Evolutionary conservation across 1,284 basidiomycete genomes (phyloP).

Genomic region (Tilletiaria anomala): DNA sequence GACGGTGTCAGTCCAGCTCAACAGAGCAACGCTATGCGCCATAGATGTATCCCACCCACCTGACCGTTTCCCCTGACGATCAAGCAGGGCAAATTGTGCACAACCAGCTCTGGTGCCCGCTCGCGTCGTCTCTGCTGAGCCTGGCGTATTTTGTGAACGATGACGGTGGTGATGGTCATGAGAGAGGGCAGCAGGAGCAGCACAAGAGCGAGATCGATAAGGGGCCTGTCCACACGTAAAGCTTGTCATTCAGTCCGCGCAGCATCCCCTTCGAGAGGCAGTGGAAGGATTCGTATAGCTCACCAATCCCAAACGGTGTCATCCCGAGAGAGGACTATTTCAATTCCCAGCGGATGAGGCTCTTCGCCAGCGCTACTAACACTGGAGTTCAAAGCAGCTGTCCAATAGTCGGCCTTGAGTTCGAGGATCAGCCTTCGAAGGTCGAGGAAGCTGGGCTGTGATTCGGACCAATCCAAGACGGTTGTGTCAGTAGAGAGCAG

Average conservation of each 20-base stretch:
- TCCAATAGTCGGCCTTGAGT: conserved; percentile 11
- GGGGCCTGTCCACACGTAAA: conserved; percentile 9
- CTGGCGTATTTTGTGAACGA: conserved; percentile 26
- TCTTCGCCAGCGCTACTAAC: neutral
- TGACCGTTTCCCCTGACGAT: conserved; percentile 30
- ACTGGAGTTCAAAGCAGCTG: neutral
- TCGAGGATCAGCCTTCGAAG: conserved; percentile 25
- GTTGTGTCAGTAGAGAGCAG: too few relatives aligned
- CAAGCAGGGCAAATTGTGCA: conserved; percentile 29
- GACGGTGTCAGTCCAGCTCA: too few relatives aligned
- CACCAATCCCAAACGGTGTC: conserved; percentile 11
- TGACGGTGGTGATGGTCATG: conserved; percentile 29
- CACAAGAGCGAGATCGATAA: conserved; percentile 32
- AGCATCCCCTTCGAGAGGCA: neutral
- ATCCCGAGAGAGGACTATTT: conserved; percentile 31
- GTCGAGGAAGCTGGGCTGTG: conserved; percentile 33
- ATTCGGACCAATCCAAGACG: too few relatives aligned
- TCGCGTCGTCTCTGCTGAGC: conserved; percentile 26
- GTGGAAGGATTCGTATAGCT: neutral
- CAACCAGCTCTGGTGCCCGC: conserved; percentile 28
- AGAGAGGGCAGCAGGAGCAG: conserved; percentile 34
- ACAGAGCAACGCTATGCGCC: too few relatives aligned
- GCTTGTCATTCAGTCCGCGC: too few relatives aligned
- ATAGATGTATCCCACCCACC: too few relatives aligned
- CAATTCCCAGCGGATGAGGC: conserved; percentile 10